phyloP scores from a whole-genome alignment of 495 filamentous ascomycete species.

The Lindgomyces ingoldianus region DNA sequence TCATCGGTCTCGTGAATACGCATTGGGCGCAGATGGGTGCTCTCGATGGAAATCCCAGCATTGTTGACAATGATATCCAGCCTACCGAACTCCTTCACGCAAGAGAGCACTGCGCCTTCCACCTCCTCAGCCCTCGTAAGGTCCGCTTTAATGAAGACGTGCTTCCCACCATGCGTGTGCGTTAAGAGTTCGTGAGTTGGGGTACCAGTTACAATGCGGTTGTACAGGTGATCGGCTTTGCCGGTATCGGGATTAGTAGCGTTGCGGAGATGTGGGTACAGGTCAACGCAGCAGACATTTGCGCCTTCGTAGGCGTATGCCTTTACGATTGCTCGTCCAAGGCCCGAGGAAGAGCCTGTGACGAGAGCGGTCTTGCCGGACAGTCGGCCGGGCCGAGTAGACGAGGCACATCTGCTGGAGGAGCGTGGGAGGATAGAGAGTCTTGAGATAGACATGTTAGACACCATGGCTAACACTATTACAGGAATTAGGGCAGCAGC shows the following conservation, averaged over 20 bases:
- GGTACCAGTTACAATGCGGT: conserved; percentile 28
- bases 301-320: conserved; percentile 41
- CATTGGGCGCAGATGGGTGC: conserved; percentile 24
- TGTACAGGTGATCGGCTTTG: conserved; percentile 15
- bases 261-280: conserved; percentile 36
- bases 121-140: conserved; percentile 44
- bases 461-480: neutral
- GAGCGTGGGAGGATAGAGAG: conserved; percentile 28
- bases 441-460: neutral
- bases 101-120: conserved; percentile 43
- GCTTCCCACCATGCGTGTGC: conserved; percentile 39
- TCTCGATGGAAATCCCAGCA: conserved; percentile 49
- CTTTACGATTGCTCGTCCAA: conserved; percentile 42
- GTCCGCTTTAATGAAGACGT: conserved; percentile 46
- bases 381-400: conserved; percentile 37
- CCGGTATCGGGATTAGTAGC: conserved; percentile 10
- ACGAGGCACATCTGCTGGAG: no score
- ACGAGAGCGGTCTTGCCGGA: conserved; percentile 39
- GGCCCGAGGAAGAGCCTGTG: conserved; percentile 40
- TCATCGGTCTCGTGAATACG: conserved; percentile 48
- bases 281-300: conserved; percentile 36
- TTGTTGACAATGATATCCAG: conserved; percentile 60
- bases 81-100: conserved; percentile 48
- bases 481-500: no score
- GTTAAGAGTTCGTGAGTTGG: conserved; percentile 37